These are phyloP conservation scores for Yamadazyma philogaea DNA, from an alignment of 805 yeast genomes.

Conservation along the genomic window DNA sequence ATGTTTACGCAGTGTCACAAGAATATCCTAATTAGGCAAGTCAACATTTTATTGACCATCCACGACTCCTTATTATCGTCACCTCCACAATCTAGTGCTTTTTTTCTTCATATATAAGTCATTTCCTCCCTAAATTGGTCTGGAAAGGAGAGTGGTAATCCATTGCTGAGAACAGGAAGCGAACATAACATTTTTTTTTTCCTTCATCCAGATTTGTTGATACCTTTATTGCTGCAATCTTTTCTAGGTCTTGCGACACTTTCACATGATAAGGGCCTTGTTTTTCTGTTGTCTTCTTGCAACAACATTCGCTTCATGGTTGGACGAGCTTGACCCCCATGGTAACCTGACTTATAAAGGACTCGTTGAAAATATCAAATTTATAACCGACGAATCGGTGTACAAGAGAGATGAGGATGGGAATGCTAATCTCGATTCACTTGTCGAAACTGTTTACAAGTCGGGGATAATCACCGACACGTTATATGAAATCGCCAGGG, in stretches of 20 bases:
- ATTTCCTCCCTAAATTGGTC: neutral
- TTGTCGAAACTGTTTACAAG: conserved; percentile 8
- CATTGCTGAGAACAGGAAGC: neutral
- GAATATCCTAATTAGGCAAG: conserved; percentile 8
- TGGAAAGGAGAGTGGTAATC: neutral
- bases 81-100: conserved; percentile 3
- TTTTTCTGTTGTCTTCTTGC: conserved; percentile 1
- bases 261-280: conserved; percentile 3
- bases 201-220: neutral
- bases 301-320: conserved; percentile 9
- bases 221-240: neutral
- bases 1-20: neutral
- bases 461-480: conserved; percentile 17
- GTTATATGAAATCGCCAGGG: conserved; percentile 29
- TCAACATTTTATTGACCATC: conserved; percentile 1
- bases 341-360: conserved; percentile 10
- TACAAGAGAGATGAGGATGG: conserved; percentile 11
- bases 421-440: conserved; percentile 9
- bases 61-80: neutral
- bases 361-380: conserved; percentile 10
- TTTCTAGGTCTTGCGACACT: neutral
- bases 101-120: conserved; percentile 1
- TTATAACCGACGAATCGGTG: conserved; percentile 11
- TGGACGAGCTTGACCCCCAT: conserved; percentile 12
- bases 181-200: too few relatives aligned